phyloP scores from a whole-genome alignment of 164 flowering plant genomes.

The Stephania japonica region DNA sequence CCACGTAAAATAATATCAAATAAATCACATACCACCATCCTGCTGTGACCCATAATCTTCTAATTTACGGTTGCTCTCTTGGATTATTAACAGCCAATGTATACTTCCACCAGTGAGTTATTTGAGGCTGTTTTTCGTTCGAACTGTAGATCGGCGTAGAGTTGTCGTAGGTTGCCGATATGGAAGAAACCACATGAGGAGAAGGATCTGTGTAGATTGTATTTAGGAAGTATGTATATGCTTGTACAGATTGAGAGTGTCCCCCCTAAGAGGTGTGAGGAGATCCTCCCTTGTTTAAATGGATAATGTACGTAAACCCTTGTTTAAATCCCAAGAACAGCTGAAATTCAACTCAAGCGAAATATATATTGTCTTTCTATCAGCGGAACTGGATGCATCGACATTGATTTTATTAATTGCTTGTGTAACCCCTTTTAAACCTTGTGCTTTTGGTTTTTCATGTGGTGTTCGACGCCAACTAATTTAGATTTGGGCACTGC shows the following conservation, averaged over 20 bases:
- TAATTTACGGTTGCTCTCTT: not conserved
- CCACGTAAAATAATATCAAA: conserved; percentile 15
- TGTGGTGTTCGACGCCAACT: too few relatives aligned
- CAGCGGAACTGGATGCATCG: not conserved
- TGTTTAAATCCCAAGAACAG: conserved; percentile 1
- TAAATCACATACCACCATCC: not conserved
- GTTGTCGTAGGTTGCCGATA: conserved; percentile 16
- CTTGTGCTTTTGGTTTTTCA: too few relatives aligned
- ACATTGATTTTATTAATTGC: not conserved
- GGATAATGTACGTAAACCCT: not conserved
- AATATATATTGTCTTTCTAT: not conserved
- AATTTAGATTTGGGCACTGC: too few relatives aligned
- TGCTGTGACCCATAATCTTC: not conserved
- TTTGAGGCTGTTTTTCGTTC: conserved; percentile 21
- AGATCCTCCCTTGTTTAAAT: conserved; percentile 3
- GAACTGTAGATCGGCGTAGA: conserved; percentile 16
- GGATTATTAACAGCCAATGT: conserved; percentile 1
- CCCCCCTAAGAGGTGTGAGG: conserved; percentile 4
- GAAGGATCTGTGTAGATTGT: conserved; percentile 25
- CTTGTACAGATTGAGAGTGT: conserved; percentile 29
- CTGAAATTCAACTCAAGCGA: not conserved
- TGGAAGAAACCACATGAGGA: conserved; percentile 12
- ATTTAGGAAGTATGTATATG: conserved; percentile 35
- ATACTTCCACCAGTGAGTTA: not conserved
- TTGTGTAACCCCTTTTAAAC: too few relatives aligned